Evolutionary conservation across 2,329 filamentous ascomycete species (phyloP).

Genomic region (Ilyonectria robusta): DNA sequence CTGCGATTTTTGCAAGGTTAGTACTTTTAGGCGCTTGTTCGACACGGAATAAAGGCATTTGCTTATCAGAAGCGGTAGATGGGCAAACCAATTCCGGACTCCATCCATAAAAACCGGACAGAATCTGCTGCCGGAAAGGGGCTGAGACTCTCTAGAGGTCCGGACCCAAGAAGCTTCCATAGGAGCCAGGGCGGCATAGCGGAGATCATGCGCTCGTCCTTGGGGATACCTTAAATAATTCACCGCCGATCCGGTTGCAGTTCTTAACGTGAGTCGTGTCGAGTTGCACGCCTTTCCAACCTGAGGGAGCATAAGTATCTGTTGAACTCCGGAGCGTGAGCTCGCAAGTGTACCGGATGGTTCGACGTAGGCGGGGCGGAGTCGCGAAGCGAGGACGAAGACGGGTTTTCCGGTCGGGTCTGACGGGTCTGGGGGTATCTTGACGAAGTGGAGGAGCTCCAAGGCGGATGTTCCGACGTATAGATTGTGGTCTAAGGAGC

Average conservation of each 20-base stretch:
- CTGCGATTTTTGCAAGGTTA: too few species aligned
- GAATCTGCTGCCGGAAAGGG: too few species aligned
- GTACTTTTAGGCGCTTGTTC: too few species aligned
- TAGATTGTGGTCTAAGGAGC: conserved; percentile 72
- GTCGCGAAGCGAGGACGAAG: conserved; percentile 84
- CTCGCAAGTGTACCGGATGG: conserved; percentile 62
- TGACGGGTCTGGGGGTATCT: conserved; percentile 84
- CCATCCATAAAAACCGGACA: too few species aligned
- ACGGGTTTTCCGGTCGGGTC: conserved; percentile 66
- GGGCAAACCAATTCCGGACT: too few species aligned
- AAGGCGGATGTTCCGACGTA: conserved; percentile 79
- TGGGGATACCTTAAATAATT: too few species aligned
- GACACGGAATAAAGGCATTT: too few species aligned
- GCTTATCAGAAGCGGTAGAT: too few species aligned
- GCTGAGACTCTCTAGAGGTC: too few species aligned
- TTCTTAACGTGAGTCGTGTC: conserved; percentile 79
- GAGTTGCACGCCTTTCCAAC: conserved; percentile 89
- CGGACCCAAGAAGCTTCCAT: too few species aligned
- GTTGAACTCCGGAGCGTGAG: conserved; percentile 81
- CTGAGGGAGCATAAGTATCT: conserved; percentile 88
- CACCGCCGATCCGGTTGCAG: conserved; percentile 92
- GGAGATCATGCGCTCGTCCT: too few species aligned
- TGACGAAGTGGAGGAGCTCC: conserved; percentile 85
- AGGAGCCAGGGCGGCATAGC: too few species aligned
- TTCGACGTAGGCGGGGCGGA: conserved; percentile 80